Conservation (phyloP, 306 rosid genomes). For the Clitoria ternatea region DNA sequence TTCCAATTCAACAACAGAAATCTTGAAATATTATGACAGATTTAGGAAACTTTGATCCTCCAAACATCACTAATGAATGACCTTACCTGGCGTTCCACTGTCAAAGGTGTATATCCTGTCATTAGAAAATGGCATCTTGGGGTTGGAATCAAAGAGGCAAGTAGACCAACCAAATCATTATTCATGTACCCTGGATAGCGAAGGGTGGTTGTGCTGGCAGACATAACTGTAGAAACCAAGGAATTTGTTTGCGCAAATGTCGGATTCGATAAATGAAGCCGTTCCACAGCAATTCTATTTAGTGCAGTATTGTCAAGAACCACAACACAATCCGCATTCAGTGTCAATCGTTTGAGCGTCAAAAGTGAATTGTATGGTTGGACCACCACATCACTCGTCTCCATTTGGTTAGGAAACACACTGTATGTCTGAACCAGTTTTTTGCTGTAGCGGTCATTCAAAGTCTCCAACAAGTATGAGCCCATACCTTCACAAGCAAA, state of each 20-base stretch:
- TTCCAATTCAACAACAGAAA: conserved; percentile 24
- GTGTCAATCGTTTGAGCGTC: conserved; percentile 89
- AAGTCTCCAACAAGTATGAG: conserved; percentile 89
- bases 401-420: conserved; percentile 99
- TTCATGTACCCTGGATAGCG: conserved; percentile 99
- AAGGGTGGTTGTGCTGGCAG: conserved; percentile 96
- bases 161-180: conserved; percentile 98
- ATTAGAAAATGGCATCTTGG: conserved; percentile 98
- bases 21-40: not conserved
- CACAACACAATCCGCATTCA: conserved; percentile 98
- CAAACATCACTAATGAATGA: not conserved
- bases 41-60: not conserved
- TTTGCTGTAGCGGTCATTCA: conserved; percentile 98
- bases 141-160: conserved; percentile 94
- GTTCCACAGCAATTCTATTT: conserved; percentile 94
- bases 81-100: conserved; percentile 95
- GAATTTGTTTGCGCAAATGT: conserved; percentile 98
- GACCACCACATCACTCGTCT: conserved; percentile 98
- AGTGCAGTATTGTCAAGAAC: conserved; percentile 98
- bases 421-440: conserved; percentile 97
- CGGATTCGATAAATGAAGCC: conserved; percentile 96
- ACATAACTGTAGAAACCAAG: conserved; percentile 96
- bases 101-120: conserved; percentile 98
- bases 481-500: conserved; percentile 72
- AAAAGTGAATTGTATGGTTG: conserved; percentile 98